Percentiles rank a stretch among this genome's conserved stretches.
Conservation (phyloP, 2,329 filamentous ascomycete genomes). For the Penicillium sp. region DNA sequence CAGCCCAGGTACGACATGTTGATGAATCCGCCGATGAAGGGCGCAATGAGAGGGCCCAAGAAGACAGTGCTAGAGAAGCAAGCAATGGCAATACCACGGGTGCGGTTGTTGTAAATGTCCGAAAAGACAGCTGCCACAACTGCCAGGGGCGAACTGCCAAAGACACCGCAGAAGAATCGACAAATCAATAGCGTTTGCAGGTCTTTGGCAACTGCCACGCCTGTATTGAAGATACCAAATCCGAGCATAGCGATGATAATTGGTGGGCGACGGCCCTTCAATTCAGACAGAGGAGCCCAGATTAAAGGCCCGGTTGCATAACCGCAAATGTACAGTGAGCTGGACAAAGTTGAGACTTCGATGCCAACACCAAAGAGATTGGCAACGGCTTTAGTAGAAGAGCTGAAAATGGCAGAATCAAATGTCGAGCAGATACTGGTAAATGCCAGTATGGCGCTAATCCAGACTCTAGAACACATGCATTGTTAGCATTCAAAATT, state of each 20-base stretch:
- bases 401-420: conserved; percentile 64
- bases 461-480: conserved; percentile 12
- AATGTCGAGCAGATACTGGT: conserved; percentile 48
- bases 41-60: conserved; percentile 54
- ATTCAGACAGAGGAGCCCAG: conserved; percentile 63
- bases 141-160: conserved; percentile 45
- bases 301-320: conserved; percentile 59
- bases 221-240: conserved; percentile 48
- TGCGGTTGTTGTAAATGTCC: conserved; percentile 52
- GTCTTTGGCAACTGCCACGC: conserved; percentile 43
- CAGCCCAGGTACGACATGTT: conserved; percentile 51
- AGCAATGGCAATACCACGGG: conserved; percentile 40
- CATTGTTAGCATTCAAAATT: neutral
- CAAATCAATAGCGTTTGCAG: conserved; percentile 43
- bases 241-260: conserved; percentile 45
- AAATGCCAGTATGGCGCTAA: conserved; percentile 25
- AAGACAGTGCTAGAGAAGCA: conserved; percentile 56
- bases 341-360: conserved; percentile 46
- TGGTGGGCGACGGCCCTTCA: conserved; percentile 59
- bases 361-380: conserved; percentile 44
- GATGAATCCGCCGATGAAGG: conserved; percentile 59
- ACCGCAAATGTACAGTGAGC: conserved; percentile 50
- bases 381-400: conserved; percentile 59
- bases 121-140: conserved; percentile 47
- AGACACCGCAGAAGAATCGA: conserved; percentile 49